phyloP scores from a whole-genome alignment of 2,329 filamentous ascomycete species.

The Pseudogymnoascus sp. region DNA sequence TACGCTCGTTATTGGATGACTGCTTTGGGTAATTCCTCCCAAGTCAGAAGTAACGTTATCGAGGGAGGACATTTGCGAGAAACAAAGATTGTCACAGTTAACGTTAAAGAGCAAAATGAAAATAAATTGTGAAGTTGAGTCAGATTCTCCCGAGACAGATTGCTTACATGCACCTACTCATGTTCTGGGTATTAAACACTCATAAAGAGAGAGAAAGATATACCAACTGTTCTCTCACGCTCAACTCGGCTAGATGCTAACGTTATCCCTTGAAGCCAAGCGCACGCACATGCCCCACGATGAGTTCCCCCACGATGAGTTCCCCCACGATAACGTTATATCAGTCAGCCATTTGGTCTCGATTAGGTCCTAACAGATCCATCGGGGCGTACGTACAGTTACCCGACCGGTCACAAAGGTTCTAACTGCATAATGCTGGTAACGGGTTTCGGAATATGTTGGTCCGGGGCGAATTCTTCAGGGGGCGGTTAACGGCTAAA shows the following conservation, averaged over 20 bases:
- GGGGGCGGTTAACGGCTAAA: background rate
- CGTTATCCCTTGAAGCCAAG: background rate
- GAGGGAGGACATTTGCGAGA: background rate
- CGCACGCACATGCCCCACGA: background rate
- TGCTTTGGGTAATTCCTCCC: background rate
- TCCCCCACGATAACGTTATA: background rate
- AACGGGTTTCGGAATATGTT: background rate
- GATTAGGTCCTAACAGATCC: background rate
- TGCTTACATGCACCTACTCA: background rate
- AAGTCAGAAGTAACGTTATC: background rate
- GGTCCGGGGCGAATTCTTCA: background rate
- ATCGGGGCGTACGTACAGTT: background rate
- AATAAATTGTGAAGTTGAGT: background rate
- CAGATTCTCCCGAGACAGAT: background rate
- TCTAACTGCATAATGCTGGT: background rate
- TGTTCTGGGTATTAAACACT: background rate
- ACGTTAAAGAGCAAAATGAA: background rate
- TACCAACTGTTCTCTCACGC: background rate
- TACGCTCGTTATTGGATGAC: background rate
- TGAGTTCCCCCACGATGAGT: background rate
- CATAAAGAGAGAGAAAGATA: background rate
- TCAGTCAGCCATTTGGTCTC: background rate
- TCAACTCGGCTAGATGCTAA: background rate
- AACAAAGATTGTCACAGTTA: background rate
- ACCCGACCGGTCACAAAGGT: background rate